Evolutionary conservation across 495 filamentous ascomycete genomes (phyloP).

Genomic region (Cercophora scortea): DNA sequence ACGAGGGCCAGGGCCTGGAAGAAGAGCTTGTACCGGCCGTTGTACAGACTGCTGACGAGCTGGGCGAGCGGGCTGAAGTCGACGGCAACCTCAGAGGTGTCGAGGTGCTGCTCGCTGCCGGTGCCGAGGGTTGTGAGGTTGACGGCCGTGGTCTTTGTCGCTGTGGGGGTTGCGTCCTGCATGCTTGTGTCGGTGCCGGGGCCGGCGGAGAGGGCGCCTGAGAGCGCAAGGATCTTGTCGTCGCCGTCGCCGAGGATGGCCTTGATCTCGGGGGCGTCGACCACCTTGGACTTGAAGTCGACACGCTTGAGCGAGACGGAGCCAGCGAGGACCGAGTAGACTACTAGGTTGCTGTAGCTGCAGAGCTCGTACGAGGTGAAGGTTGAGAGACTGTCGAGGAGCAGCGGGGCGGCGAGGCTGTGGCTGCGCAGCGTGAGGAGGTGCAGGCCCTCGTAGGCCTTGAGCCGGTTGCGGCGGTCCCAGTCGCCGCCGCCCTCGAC

Average conservation of each 20-base stretch:
- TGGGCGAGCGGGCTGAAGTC: conserved; percentile 77
- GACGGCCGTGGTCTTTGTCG: conserved; percentile 55
- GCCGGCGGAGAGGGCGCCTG: conserved; percentile 68
- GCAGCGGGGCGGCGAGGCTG: conserved; percentile 78
- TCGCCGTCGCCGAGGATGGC: conserved; percentile 87
- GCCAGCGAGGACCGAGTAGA: conserved; percentile 92
- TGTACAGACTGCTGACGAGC: conserved; percentile 84
- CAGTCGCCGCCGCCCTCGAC: conserved; percentile 95
- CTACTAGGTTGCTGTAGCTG: conserved; percentile 85
- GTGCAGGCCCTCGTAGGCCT: conserved; percentile 95
- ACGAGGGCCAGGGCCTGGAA: conserved; percentile 86
- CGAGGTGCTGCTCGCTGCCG: conserved; percentile 49
- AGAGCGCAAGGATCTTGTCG: conserved; percentile 73
- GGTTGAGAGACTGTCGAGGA: conserved; percentile 94
- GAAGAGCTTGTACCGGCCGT: conserved; percentile 85
- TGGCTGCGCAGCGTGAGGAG: conserved; percentile 87
- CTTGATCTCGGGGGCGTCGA: conserved; percentile 95
- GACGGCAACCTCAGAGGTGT: conserved; percentile 65
- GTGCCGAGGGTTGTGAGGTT: conserved; percentile 77
- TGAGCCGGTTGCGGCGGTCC: conserved; percentile 94
- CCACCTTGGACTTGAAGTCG: conserved; percentile 97
- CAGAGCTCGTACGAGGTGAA: conserved; percentile 98
- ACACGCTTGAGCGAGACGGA: conserved; percentile 91
- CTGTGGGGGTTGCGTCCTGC: conserved; percentile 56
- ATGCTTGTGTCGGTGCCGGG: conserved; percentile 76